Percentiles rank a stretch among this genome's conserved stretches.
Evolutionary conservation across 2,329 filamentous ascomycete genomes (phyloP).

Genomic region (Fusarium tricinctum): DNA sequence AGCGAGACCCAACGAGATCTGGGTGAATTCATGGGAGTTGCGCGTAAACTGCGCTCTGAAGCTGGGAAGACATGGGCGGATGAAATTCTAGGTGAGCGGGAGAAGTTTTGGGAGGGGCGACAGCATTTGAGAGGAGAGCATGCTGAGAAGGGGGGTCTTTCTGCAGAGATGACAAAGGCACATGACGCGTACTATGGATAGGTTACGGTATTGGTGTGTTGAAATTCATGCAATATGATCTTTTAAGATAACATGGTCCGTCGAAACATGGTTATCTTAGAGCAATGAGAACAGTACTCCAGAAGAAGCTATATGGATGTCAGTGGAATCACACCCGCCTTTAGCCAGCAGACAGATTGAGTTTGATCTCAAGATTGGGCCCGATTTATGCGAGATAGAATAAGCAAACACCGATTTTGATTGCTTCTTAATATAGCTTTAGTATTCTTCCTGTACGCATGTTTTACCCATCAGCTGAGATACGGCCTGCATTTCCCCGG

Average conservation of each 20-base stretch:
- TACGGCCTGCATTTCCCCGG: not conserved
- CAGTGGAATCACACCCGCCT: slow-evolving; percentile 1
- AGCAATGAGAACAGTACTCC: not conserved
- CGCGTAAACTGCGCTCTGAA: slow-evolving; percentile 76
- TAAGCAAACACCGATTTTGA: not conserved
- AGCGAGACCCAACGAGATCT: slow-evolving; percentile 77
- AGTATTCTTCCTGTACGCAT: not conserved
- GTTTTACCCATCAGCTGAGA: not conserved
- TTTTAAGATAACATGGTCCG: not conserved
- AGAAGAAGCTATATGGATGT: not conserved
- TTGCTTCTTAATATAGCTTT: not conserved
- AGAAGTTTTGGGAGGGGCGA: slow-evolving; percentile 75
- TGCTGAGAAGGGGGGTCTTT: slow-evolving; percentile 57
- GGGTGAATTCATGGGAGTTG: slow-evolving; percentile 87
- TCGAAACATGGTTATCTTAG: not conserved
- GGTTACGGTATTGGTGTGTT: not conserved
- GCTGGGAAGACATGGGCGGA: slow-evolving; percentile 86
- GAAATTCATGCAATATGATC: not conserved
- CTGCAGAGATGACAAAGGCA: slow-evolving; percentile 44
- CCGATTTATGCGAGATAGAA: not conserved
- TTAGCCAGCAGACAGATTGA: not conserved
- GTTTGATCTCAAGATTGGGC: not conserved
- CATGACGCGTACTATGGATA: slow-evolving; percentile 43
- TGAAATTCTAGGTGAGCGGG: slow-evolving; percentile 80
- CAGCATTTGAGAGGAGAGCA: slow-evolving; percentile 62